Evolutionary conservation across 257 asterid species (phyloP).

Genomic region (Capsicum pubescens): DNA sequence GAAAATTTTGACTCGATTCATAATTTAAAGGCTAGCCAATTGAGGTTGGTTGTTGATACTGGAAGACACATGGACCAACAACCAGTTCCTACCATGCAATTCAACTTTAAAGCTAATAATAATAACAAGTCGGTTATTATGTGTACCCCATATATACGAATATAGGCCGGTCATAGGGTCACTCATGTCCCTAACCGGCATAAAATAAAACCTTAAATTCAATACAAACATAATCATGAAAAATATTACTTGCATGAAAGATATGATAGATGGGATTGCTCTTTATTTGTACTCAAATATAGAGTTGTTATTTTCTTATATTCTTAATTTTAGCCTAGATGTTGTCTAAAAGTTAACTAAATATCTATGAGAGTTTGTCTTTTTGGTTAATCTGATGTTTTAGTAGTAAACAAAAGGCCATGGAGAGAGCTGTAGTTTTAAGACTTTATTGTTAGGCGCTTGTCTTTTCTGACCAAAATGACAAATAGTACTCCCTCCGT

Average conservation of each 20-base stretch:
- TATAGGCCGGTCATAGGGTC: slow-evolving; percentile 27
- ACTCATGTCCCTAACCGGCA: background rate
- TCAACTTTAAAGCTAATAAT: background rate
- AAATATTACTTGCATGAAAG: background rate
- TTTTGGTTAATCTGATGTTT: too few species aligned
- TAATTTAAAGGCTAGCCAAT: background rate
- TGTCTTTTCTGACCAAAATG: slow-evolving; percentile 23
- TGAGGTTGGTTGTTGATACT: background rate
- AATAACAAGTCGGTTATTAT: background rate
- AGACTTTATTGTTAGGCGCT: background rate
- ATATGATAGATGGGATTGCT: background rate
- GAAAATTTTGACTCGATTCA: background rate
- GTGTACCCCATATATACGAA: background rate
- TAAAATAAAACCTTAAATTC: background rate
- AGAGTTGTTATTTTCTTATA: too few species aligned
- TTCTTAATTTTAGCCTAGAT: too few species aligned
- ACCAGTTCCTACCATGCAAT: background rate
- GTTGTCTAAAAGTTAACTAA: too few species aligned
- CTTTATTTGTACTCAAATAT: background rate
- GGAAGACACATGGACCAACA: background rate
- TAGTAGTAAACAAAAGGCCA: too few species aligned
- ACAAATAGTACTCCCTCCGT: background rate
- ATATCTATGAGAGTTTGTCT: too few species aligned
- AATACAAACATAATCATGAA: background rate
- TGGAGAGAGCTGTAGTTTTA: background rate